phyloP scores from a whole-genome alignment of 805 yeast genomes.

The Ogataea allantospora region DNA sequence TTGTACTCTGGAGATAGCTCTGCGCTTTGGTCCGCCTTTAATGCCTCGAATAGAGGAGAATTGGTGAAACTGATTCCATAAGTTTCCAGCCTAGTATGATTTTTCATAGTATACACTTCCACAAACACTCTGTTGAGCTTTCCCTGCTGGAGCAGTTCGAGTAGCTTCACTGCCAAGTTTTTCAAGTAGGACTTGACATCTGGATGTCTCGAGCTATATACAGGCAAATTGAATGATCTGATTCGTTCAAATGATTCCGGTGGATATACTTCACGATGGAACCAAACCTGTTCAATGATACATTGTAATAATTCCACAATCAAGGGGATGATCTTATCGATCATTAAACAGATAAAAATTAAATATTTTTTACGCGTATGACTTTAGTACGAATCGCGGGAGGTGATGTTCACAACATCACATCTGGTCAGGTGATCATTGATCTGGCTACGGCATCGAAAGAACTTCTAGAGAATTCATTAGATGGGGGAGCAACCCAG shows the following conservation, averaged over 20 bases:
- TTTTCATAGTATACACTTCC: conserved; percentile 17
- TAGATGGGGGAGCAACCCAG: conserved; percentile 73
- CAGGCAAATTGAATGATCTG: conserved; percentile 42
- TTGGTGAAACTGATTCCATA: conserved; percentile 31
- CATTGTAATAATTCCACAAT: conserved; percentile 50
- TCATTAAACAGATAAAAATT: conserved; percentile 3
- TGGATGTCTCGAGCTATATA: conserved; percentile 48
- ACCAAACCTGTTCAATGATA: conserved; percentile 54
- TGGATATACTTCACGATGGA: conserved; percentile 54
- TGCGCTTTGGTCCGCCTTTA: conserved; percentile 10
- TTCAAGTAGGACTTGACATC: conserved; percentile 39
- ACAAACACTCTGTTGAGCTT: conserved; percentile 25
- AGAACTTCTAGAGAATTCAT: conserved; percentile 81
- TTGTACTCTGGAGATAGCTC: conserved; percentile 15
- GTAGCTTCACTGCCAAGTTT: conserved; percentile 29
- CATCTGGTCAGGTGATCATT: conserved; percentile 91
- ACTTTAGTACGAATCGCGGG: conserved; percentile 39
- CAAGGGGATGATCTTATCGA: conserved; percentile 28
- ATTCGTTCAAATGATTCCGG: conserved; percentile 43
- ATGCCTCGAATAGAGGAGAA: conserved; percentile 26
- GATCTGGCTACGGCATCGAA: conserved; percentile 77
- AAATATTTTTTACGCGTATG: conserved; percentile 19
- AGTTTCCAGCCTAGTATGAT: conserved; percentile 14
- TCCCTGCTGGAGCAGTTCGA: conserved; percentile 22
- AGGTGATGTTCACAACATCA: conserved; percentile 67